Evolutionary conservation across 2,329 filamentous ascomycete species (phyloP).

Genomic region (Decorospora gaudefroyi): DNA sequence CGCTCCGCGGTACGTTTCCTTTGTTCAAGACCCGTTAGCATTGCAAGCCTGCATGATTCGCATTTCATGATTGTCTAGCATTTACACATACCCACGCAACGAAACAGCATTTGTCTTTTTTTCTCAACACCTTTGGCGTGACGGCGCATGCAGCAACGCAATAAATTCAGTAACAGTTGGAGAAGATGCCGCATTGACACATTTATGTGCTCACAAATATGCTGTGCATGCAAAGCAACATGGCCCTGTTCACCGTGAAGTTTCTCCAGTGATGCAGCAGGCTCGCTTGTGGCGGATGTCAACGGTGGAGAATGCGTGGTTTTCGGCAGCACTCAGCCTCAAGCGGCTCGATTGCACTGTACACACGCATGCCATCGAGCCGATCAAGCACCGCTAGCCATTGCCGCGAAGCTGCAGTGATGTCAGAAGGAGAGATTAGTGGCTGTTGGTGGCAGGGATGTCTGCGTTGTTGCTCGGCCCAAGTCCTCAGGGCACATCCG

Average conservation of each 20-base stretch:
- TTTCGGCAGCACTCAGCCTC: constrained; percentile 17
- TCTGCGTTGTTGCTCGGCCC: constrained; percentile 16
- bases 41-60: constrained; percentile 6
- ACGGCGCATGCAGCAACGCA: neutral
- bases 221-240: too few relatives aligned
- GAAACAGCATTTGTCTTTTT: constrained; percentile 18
- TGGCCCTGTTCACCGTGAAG: neutral
- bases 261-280: neutral
- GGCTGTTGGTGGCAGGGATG: constrained; percentile 18
- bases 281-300: neutral
- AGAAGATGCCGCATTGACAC: too few relatives aligned
- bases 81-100: constrained; percentile 15
- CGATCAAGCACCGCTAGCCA: constrained; percentile 10
- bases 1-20: constrained; percentile 3
- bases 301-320: constrained; percentile 16
- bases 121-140: constrained; percentile 21
- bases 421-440: constrained; percentile 14
- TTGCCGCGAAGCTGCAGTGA: constrained; percentile 9
- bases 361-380: constrained; percentile 8
- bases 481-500: constrained; percentile 19
- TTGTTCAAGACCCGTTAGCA: neutral
- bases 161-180: constrained; percentile 18
- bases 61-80: constrained; percentile 10
- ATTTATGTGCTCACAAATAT: constrained; percentile 3
- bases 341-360: neutral